Conservation (phyloP, 305 asterid species). For the Solanum hybrid region DNA sequence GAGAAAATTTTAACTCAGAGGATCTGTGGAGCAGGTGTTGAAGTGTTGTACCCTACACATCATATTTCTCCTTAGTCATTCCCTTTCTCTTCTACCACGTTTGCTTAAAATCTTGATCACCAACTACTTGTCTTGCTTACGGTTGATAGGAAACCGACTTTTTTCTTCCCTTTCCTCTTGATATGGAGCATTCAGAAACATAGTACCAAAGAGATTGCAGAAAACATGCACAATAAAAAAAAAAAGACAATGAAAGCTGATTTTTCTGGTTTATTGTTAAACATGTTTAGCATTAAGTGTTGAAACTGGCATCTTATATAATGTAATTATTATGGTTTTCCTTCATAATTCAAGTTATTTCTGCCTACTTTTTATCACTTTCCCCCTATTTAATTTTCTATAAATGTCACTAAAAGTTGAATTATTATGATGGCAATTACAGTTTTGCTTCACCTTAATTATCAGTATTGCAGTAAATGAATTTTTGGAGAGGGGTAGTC, state of each 20-base stretch:
- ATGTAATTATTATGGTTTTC: slow-evolving; percentile 1
- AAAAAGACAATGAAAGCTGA: background rate
- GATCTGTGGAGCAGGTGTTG: slow-evolving; percentile 25
- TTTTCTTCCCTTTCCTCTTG: background rate
- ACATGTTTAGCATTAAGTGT: background rate
- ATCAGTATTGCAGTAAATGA: background rate
- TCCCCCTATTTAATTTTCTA: background rate
- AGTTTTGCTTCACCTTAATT: background rate
- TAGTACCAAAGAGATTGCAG: background rate
- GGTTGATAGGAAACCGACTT: slow-evolving; percentile 13
- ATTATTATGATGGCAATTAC: background rate
- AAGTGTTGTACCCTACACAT: slow-evolving; percentile 30
- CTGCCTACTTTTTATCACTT: background rate
- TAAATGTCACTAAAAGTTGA: background rate
- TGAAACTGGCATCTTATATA: background rate
- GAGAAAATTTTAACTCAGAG: slow-evolving; percentile 8
- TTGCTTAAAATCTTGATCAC: background rate
- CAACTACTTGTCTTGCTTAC: background rate
- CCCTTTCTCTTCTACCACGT: background rate
- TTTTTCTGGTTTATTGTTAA: background rate
- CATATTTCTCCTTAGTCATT: background rate
- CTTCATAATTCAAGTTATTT: background rate
- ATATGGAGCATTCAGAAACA: slow-evolving; percentile 11
- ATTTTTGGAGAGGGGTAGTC: background rate
- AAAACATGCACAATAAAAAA: background rate